Percentiles rank a stretch among this genome's conserved stretches.
Conservation (phyloP, 257 asterid genomes). For the Lycium barbarum region DNA sequence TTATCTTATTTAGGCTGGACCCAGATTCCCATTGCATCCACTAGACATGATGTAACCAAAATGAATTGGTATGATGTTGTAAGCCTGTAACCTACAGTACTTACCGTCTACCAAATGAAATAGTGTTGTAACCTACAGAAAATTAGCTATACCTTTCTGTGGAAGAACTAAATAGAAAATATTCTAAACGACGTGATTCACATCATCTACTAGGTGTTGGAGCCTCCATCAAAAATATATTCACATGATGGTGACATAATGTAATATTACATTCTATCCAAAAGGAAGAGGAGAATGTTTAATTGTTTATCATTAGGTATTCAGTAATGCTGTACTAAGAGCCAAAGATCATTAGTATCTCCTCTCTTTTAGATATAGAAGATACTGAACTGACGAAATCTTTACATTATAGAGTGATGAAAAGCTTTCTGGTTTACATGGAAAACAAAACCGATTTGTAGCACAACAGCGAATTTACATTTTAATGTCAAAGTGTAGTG, state of each 20-base stretch:
- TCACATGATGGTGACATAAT: neutral
- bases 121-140: neutral
- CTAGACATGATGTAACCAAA: too few relatives aligned
- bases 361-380: neutral
- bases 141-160: neutral
- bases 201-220: neutral
- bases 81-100: neutral
- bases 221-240: neutral
- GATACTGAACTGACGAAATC: neutral
- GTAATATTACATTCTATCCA: neutral
- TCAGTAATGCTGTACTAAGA: neutral
- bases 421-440: neutral
- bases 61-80: too few relatives aligned
- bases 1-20: too few relatives aligned
- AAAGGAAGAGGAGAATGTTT: neutral
- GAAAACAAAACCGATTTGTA: neutral
- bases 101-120: neutral
- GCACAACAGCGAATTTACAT: slow-evolving; percentile 8
- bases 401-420: slow-evolving; percentile 15
- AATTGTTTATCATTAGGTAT: neutral
- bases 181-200: neutral
- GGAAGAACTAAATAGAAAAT: neutral
- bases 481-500: slow-evolving; percentile 4
- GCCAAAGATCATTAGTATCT: neutral
- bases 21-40: too few relatives aligned